phyloP scores from a whole-genome alignment of 345 rosid genomes.

The Linum lewisii region DNA sequence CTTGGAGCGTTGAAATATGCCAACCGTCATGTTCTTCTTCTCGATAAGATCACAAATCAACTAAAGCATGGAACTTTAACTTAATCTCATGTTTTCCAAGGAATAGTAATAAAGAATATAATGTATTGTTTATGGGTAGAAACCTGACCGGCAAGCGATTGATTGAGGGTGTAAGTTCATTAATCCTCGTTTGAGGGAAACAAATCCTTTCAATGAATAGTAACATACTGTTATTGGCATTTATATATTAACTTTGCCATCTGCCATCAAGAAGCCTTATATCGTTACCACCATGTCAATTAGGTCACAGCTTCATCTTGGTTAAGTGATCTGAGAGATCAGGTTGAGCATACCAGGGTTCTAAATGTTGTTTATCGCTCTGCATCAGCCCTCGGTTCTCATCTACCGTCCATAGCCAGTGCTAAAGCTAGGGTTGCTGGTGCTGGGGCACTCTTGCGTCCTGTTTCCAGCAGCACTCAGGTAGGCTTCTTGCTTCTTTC shows the following conservation, averaged over 20 bases:
- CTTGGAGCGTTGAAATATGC: too few species aligned
- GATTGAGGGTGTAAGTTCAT: too few species aligned
- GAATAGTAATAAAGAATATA: too few species aligned
- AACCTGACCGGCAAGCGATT: too few species aligned
- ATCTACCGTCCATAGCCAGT: conserved; percentile 80
- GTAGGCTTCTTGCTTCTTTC: conserved; percentile 21
- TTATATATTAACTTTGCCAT: background rate
- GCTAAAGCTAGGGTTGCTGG: conserved; percentile 95
- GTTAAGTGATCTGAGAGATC: conserved; percentile 90
- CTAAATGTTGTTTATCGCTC: conserved; percentile 86
- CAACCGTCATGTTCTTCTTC: too few species aligned
- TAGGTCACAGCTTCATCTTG: conserved; percentile 95
- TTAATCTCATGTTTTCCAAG: background rate
- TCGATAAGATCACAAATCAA: too few species aligned
- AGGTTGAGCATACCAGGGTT: conserved; percentile 79
- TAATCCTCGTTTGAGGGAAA: too few species aligned
- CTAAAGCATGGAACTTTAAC: too few species aligned
- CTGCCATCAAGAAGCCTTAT: background rate
- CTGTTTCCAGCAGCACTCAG: conserved; percentile 85
- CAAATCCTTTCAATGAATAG: too few species aligned
- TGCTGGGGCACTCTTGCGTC: conserved; percentile 83
- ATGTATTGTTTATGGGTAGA: too few species aligned
- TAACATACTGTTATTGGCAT: too few species aligned
- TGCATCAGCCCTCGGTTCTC: conserved; percentile 90
- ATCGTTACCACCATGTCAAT: conserved; percentile 6